These are phyloP conservation scores for Xylariaceae sp. DNA, from an alignment of 2,329 filamentous ascomycete species.

Conservation along the genomic window DNA sequence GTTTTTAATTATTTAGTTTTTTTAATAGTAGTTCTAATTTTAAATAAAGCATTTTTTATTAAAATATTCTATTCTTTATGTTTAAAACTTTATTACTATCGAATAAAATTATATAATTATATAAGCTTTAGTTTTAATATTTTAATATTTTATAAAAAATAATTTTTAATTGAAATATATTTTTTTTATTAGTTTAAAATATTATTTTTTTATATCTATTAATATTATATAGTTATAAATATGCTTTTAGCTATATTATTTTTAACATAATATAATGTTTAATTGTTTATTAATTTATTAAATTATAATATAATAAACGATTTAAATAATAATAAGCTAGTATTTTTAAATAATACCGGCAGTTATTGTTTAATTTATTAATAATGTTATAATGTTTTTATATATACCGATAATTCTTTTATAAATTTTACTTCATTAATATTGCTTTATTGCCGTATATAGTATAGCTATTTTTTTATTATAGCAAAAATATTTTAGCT, in stretches of 20 bases:
- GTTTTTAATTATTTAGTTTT: constrained; percentile 5
- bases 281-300: not conserved
- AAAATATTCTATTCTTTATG: constrained; percentile 5
- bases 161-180: not conserved
- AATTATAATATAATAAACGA: constrained; percentile 1
- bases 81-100: constrained; percentile 3
- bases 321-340: not conserved
- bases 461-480: not conserved
- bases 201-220: not conserved
- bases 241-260: not conserved
- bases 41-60: constrained; percentile 2
- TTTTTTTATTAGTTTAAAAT: not conserved
- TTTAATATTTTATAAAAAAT: constrained; percentile 3
- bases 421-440: not conserved
- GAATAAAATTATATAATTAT: constrained; percentile 9
- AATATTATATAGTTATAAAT: not conserved
- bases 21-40: not conserved
- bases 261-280: not conserved
- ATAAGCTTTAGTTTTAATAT: constrained; percentile 4
- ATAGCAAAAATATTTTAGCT: no score
- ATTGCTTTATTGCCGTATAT: not conserved
- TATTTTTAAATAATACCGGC: not conserved
- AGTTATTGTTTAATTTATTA: not conserved
- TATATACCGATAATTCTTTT: not conserved
- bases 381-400: not conserved